Evolutionary conservation across 73 alveolate genomes (phyloP), one percentile per base, ranked within the genome.

Genomic region (Halteria grandinella): DNA sequence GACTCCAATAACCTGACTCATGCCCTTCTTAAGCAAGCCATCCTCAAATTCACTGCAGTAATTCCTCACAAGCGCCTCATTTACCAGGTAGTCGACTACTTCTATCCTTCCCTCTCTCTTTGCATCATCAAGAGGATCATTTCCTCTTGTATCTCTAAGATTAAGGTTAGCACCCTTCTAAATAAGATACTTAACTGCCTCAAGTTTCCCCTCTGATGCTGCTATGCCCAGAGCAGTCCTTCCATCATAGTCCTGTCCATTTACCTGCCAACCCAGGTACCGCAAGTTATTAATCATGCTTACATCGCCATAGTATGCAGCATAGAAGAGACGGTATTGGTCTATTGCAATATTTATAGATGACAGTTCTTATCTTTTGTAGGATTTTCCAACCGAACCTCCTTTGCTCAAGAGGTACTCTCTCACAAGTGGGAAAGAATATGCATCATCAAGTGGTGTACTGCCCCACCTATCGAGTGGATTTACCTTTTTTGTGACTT

Each of bases 401-500:
- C 59, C 59, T 18, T 48, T 48, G n/a, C 21, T 18, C 8, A 48
- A 8, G n/a, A 48, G 17, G 8, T 18, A 48, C n/a, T 48, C 59
- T 48, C 21, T 8, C 8, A 48, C 28, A n/a, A n/a, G n/a, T 48
- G n/a, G 34, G 6, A 18, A 8, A 5, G 6, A 18, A 18, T 48
- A 14, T 8, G 59, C 59, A 48, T 48, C 59, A 15, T 48, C 21
- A 12, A 48, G 59, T 18, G 59, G 59, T 18, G 59, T 48, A 31
- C 34, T 31, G n/a, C 59, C 59, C 59, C 59, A 48, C 21, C 59
- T 48, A 31, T 48, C 59, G n/a, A 18, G n/a, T 8, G 59, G 59
- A 15, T 48, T 48, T 5, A 48, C 59, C n/a, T 48, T 48, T 5
- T 18, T 31, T 48, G 34, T 31, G 23, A 48, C 21, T 48, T 17